Base-by-base conservation (phyloP, 257 asterid species). In the Gynochthodes officinalis region DNA sequence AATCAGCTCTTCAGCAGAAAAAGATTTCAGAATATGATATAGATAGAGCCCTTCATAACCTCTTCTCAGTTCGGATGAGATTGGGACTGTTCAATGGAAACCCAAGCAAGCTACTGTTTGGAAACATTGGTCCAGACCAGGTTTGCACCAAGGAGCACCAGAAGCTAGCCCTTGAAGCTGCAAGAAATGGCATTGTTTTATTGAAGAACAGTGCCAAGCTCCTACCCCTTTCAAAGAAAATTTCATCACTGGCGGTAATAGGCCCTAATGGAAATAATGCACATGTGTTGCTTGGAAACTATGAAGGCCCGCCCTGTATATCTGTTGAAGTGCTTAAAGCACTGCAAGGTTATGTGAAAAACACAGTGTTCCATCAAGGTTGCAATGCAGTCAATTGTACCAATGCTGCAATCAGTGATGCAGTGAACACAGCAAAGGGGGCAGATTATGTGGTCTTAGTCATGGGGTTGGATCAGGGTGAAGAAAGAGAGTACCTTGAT, bases 21-120 rank as follows among this genome's bases (percentile, higher is more conserved):
- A 87, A 81, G 65, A 57, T 93, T 28, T 18, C 77, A 0, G 90
- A 79, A 80, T 50, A 79, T 32, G 70, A 81, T 4, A 27, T 91
- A 57, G 89, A 93, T 86, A 75, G 92, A 71, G 98, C 98, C 74
- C 90, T 93, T 64, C 89, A 86, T 85, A 90, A 93, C 79, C 86
- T 85, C 15, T 91, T 93, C 67, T 8, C 87, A 0, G 84, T 91
- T 13, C 78, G 96, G n/a, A 91, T 93, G 96, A 84, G 98, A 63
- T 73, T 91, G 12, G 96, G 97, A 57, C 37, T 91, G 67, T 91
- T 93, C 82, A 68, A 91, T 42, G 98, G 98, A 1, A 73, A 84
- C 59, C 97, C 92, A 3, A 82, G 12, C 42, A 82, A 71, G 12
- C 85, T 76, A 6, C 54, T 44, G 2, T 93, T 49, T 25, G 96